Percentiles rank a stretch among this genome's conserved stretches.
Conservation (phyloP, 371 early-diverging fungal genomes). For the Mucor lusitanicus region DNA sequence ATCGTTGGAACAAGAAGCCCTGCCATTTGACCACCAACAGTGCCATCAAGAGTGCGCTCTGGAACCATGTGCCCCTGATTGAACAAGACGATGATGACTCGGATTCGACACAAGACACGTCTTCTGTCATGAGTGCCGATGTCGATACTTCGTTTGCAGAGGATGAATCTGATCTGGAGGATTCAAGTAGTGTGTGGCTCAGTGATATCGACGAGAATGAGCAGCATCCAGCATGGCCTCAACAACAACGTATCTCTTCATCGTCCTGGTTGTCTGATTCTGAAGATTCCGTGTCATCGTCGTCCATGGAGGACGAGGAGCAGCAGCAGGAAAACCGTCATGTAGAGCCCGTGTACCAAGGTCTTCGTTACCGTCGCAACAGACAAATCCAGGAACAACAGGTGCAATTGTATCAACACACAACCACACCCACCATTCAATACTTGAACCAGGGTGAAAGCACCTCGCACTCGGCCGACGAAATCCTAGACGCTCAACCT, state of each 20-base stretch:
- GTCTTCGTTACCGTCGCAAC: constrained; percentile 27
- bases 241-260: constrained; percentile 3
- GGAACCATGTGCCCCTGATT: constrained; percentile 11
- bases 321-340: not conserved
- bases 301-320: too few relatives aligned
- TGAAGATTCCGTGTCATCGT: constrained; percentile 11
- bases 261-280: constrained; percentile 36
- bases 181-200: constrained; percentile 25
- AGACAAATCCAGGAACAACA: not conserved
- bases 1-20: constrained; percentile 31
- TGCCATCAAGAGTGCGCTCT: constrained; percentile 18
- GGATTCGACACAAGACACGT: constrained; percentile 5
- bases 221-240: not conserved
- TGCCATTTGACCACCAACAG: constrained; percentile 26
- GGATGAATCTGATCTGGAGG: constrained; percentile 7
- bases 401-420: not conserved
- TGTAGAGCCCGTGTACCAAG: constrained; percentile 1
- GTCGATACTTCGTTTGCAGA: constrained; percentile 37
- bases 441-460: constrained; percentile 25
- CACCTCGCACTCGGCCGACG: constrained; percentile 17
- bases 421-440: constrained; percentile 24
- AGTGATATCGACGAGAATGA: constrained; percentile 17
- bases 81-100: constrained; percentile 19
- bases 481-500: constrained; percentile 28
- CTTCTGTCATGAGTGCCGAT: constrained; percentile 38